Evolutionary conservation across 345 rosid species (phyloP).

Genomic region (Laguncularia racemosa): DNA sequence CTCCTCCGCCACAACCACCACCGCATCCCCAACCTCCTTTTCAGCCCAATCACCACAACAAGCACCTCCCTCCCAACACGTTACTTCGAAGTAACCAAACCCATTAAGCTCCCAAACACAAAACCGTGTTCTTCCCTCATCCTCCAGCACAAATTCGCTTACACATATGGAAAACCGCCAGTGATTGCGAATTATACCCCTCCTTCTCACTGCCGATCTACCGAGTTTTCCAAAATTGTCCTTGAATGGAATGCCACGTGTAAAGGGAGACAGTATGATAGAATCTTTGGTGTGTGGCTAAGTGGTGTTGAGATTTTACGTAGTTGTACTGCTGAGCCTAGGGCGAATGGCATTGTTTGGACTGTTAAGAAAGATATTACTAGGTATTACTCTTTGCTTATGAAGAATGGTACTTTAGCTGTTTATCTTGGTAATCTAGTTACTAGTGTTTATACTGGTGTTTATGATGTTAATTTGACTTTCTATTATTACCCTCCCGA

Average conservation of each 20-base stretch:
- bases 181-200: slow-evolving; percentile 60
- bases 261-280: slow-evolving; percentile 73
- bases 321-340: slow-evolving; percentile 94
- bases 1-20: slow-evolving; percentile 29
- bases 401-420: slow-evolving; percentile 48
- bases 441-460: slow-evolving; percentile 61
- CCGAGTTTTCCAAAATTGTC: slow-evolving; percentile 54
- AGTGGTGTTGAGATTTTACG: slow-evolving; percentile 87
- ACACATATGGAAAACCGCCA: slow-evolving; percentile 59
- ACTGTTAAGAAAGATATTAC: slow-evolving; percentile 70
- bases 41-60: slow-evolving; percentile 5
- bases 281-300: slow-evolving; percentile 87
- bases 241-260: slow-evolving; percentile 76
- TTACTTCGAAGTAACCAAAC: slow-evolving; percentile 76
- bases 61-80: slow-evolving; percentile 36
- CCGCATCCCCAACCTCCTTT: slow-evolving; percentile 1
- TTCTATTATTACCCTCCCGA: slow-evolving; percentile 56
- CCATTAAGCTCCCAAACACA: slow-evolving; percentile 30
- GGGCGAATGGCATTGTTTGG: slow-evolving; percentile 63
- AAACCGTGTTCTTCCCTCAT: slow-evolving; percentile 45
- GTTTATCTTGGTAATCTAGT: slow-evolving; percentile 65
- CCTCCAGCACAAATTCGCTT: slow-evolving; percentile 67
- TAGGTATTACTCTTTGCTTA: slow-evolving; percentile 65
- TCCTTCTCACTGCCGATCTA: slow-evolving; percentile 49
- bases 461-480: slow-evolving; percentile 61